Conservation (phyloP, 2,329 filamentous ascomycete species). For the Verticillium longisporum region DNA sequence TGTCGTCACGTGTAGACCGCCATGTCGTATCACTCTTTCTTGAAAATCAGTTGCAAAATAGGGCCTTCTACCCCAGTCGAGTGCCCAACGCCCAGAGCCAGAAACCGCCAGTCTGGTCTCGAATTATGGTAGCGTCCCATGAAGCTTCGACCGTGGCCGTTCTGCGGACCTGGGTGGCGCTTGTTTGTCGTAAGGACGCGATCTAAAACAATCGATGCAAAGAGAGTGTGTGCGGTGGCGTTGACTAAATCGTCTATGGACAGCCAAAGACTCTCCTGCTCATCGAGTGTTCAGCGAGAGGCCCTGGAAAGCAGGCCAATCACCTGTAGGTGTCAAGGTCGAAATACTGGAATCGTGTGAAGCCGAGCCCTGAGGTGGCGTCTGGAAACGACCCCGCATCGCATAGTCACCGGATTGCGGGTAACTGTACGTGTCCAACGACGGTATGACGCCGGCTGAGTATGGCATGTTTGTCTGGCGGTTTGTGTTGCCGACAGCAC, state of each 20-base stretch:
- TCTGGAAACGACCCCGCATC: constrained; percentile 40
- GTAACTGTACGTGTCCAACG: constrained; percentile 38
- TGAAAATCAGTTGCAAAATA: not conserved
- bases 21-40: not conserved
- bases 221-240: not conserved
- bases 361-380: constrained; percentile 24
- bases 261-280: constrained; percentile 6
- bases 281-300: constrained; percentile 62
- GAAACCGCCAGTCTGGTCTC: not conserved
- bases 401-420: constrained; percentile 35
- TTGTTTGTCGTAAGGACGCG: not conserved
- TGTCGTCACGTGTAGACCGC: not conserved
- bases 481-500: constrained; percentile 18
- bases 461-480: constrained; percentile 29
- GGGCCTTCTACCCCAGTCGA: not conserved
- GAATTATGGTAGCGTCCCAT: not conserved
- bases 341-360: constrained; percentile 18
- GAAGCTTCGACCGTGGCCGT: not conserved
- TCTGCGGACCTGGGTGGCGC: not conserved
- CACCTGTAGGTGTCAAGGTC: constrained; percentile 29
- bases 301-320: constrained; percentile 64
- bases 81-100: not conserved
- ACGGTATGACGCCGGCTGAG: constrained; percentile 28
- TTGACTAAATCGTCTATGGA: not conserved
- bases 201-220: not conserved